These are phyloP conservation scores for Cystofilobasidium macerans DNA, from an alignment of 768 basidiomycete species.

Conservation along the genomic window DNA sequence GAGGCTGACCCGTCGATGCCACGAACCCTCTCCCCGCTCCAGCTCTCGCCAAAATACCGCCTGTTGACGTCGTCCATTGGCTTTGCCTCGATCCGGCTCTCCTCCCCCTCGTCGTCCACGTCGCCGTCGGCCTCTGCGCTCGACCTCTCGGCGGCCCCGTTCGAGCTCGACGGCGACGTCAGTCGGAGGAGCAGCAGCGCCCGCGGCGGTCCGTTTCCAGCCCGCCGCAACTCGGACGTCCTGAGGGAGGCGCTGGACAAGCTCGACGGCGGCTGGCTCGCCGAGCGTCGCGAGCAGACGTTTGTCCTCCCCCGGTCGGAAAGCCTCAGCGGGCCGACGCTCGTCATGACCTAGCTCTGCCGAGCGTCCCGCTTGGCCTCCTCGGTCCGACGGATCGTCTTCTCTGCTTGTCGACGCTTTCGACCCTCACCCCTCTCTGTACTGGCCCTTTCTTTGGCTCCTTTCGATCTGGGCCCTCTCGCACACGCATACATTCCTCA, in stretches of 20 bases:
- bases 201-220: background rate
- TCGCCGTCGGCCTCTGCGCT: background rate
- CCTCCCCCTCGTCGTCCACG: background rate
- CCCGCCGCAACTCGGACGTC: background rate
- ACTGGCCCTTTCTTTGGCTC: too few relatives aligned
- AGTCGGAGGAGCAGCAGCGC: background rate
- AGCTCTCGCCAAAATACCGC: background rate
- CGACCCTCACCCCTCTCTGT: too few relatives aligned
- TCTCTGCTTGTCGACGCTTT: too few relatives aligned
- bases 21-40: background rate
- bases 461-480: too few relatives aligned
- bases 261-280: background rate
- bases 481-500: too few relatives aligned
- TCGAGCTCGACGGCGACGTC: background rate
- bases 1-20: background rate
- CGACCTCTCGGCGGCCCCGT: background rate
- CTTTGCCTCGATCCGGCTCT: background rate
- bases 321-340: background rate
- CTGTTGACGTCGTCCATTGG: background rate
- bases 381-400: too few relatives aligned
- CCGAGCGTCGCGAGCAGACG: background rate
- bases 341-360: conserved; percentile 3
- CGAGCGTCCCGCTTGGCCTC: too few relatives aligned
- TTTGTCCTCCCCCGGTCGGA: background rate
- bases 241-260: background rate